phyloP scores from a whole-genome alignment of 108 stramenopile species.

The Skeletonema costatum region DNA sequence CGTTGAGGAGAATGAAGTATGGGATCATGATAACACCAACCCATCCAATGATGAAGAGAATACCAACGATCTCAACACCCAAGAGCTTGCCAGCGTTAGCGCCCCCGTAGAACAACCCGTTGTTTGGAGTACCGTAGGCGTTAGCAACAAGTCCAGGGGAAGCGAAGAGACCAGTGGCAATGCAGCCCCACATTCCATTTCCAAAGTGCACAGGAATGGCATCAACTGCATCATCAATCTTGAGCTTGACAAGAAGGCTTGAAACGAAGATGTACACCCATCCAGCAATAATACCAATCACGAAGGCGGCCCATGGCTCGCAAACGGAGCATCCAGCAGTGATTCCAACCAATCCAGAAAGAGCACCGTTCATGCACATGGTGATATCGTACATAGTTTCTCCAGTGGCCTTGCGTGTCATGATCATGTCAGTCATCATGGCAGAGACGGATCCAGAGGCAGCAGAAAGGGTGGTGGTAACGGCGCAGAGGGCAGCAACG shows the following conservation, averaged over 20 bases:
- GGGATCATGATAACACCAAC: conserved; percentile 69
- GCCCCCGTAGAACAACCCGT: conserved; percentile 72
- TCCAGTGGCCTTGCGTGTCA: conserved; percentile 52
- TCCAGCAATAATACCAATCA: conserved; percentile 62
- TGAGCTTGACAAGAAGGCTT: conserved; percentile 66
- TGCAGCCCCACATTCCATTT: conserved; percentile 85
- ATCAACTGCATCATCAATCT: conserved; percentile 93
- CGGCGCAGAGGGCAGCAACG: conserved; percentile 70
- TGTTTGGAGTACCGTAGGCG: conserved; percentile 59
- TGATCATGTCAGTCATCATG: conserved; percentile 73
- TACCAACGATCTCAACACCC: conserved; percentile 67
- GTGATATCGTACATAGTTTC: conserved; percentile 79
- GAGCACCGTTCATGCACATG: conserved; percentile 85
- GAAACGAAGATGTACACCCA: conserved; percentile 72
- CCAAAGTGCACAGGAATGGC: conserved; percentile 93
- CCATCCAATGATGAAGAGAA: conserved; percentile 86
- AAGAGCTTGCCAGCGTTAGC: conserved; percentile 61
- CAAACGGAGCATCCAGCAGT: conserved; percentile 88
- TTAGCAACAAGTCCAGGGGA: conserved; percentile 39
- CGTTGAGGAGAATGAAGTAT: conserved; percentile 73
- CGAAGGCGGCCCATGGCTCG: conserved; percentile 70
- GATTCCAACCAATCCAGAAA: conserved; percentile 91
- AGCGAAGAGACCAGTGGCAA: conserved; percentile 87
- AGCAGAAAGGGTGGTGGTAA: conserved; percentile 82
- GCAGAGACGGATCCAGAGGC: conserved; percentile 82